Percentiles rank a stretch among this genome's conserved stretches.
Conservation (phyloP, 306 rosid species). For the Casuarina cunninghamiana region DNA sequence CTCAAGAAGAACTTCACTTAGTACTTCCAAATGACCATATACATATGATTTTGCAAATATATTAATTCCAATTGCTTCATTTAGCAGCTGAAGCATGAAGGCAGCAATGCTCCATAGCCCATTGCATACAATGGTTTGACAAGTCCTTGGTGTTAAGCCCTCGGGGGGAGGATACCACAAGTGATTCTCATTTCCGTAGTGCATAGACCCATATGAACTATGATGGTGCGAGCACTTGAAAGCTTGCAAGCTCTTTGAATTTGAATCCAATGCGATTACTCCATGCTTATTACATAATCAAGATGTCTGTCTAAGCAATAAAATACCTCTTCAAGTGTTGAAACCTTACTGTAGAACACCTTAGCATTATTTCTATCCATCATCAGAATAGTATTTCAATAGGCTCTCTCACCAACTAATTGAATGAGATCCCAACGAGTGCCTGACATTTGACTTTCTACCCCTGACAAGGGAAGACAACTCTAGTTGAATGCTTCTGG, state of each 20-base stretch:
- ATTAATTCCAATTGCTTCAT: conserved; percentile 67
- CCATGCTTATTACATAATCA: conserved; percentile 66
- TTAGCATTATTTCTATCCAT: conserved; percentile 99
- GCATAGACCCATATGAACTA: conserved; percentile 57
- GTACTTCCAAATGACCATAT: conserved; percentile 64
- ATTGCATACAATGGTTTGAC: conserved; percentile 73
- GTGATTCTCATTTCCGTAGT: conserved; percentile 69
- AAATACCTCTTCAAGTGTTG: conserved; percentile 84
- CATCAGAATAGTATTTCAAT: conserved; percentile 82
- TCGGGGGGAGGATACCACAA: conserved; percentile 99
- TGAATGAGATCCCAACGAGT: conserved; percentile 97
- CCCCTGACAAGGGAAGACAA: conserved; percentile 45
- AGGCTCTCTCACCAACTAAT: conserved; percentile 88
- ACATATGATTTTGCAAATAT: conserved; percentile 58
- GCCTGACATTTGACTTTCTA: conserved; percentile 70
- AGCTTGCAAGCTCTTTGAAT: conserved; percentile 87
- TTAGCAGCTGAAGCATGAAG: conserved; percentile 69
- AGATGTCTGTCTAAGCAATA: conserved; percentile 78
- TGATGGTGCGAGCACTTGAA: conserved; percentile 75
- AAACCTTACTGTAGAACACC: conserved; percentile 94
- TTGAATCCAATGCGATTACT: conserved; percentile 63
- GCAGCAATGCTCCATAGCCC: conserved; percentile 83
- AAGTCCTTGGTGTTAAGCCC: conserved; percentile 87
- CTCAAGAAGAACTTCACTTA: conserved; percentile 83
- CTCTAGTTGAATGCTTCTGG: conserved; percentile 65